Evolutionary conservation across 768 basidiomycete species (phyloP).

Genomic region (Lepiota brunneoincarnata): DNA sequence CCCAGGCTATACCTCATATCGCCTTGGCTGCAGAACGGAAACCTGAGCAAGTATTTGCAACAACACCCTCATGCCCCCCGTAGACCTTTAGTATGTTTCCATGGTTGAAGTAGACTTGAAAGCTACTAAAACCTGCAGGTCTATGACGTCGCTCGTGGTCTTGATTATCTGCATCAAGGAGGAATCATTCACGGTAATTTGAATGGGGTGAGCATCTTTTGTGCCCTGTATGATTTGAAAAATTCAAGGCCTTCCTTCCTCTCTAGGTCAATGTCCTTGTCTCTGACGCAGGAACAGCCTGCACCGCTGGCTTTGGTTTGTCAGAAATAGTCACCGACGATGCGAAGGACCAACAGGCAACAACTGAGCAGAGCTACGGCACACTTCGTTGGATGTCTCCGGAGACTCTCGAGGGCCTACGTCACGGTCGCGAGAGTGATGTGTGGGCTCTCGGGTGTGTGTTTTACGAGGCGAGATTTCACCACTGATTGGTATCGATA

Average conservation of each 20-base stretch:
- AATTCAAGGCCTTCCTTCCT: neutral
- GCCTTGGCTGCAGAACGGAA: slow-evolving; percentile 14
- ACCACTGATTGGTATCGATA: too few relatives aligned
- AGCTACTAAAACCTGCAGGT: slow-evolving; percentile 9
- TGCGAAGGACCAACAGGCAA: neutral
- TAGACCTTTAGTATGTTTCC: neutral
- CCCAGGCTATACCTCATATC: slow-evolving; percentile 8
- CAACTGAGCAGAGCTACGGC: neutral
- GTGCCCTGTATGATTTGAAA: neutral
- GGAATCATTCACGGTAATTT: slow-evolving; percentile 18
- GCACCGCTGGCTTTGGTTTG: slow-evolving; percentile 19
- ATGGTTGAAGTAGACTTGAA: neutral
- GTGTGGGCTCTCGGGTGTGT: slow-evolving; percentile 19
- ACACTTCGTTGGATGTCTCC: slow-evolving; percentile 20
- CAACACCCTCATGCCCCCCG: neutral
- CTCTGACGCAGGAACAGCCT: slow-evolving; percentile 7
- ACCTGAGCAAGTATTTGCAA: slow-evolving; percentile 3
- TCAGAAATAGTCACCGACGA: slow-evolving; percentile 9
- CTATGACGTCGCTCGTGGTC: slow-evolving; percentile 14
- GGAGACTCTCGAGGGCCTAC: slow-evolving; percentile 13
- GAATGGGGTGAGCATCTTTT: slow-evolving; percentile 14
- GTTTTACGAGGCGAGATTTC: slow-evolving; percentile 15
- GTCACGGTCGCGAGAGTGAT: slow-evolving; percentile 12
- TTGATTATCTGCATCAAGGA: slow-evolving; percentile 15
- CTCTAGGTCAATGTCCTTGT: slow-evolving; percentile 21